A percentile compares a stretch with the other conserved stretches of the same genome.
These are phyloP conservation scores for Lactifluus pinguis DNA, from an alignment of 768 basidiomycete species.

Conservation along the genomic window DNA sequence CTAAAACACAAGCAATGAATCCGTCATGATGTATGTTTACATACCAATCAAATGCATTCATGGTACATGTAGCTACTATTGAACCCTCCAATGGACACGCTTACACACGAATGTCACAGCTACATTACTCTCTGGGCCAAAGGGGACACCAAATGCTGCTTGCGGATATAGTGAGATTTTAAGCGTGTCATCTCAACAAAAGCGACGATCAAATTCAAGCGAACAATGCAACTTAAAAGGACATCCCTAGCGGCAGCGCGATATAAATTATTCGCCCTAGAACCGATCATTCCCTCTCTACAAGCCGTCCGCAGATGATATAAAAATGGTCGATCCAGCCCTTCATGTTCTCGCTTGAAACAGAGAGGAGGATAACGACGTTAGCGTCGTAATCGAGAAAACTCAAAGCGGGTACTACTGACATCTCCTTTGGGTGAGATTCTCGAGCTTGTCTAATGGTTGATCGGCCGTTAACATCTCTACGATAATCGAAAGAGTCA, in stretches of 20 bases:
- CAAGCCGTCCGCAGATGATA: slow-evolving; percentile 80
- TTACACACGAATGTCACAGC: too few relatives aligned
- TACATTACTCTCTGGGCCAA: too few relatives aligned
- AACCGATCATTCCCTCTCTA: slow-evolving; percentile 59
- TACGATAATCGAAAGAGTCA: slow-evolving; percentile 24
- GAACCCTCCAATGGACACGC: background rate
- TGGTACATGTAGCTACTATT: slow-evolving; percentile 7
- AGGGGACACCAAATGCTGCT: too few relatives aligned
- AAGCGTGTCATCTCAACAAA: too few relatives aligned
- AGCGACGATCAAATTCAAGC: too few relatives aligned
- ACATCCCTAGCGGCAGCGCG: too few relatives aligned
- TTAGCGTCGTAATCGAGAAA: background rate
- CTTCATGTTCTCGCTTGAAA: slow-evolving; percentile 92
- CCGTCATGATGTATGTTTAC: background rate
- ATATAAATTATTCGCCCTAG: too few relatives aligned
- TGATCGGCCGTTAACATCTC: slow-evolving; percentile 91
- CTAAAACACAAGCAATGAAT: background rate
- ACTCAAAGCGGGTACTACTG: slow-evolving; percentile 27
- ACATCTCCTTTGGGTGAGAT: slow-evolving; percentile 83
- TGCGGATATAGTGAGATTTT: too few relatives aligned
- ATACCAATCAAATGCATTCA: background rate
- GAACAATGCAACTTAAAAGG: too few relatives aligned
- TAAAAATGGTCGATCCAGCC: slow-evolving; percentile 97
- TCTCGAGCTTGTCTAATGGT: slow-evolving; percentile 74
- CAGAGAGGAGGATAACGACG: background rate